Evolutionary conservation across 2,329 filamentous ascomycete species (phyloP).

Genomic region (Fusarium haematococcum): DNA sequence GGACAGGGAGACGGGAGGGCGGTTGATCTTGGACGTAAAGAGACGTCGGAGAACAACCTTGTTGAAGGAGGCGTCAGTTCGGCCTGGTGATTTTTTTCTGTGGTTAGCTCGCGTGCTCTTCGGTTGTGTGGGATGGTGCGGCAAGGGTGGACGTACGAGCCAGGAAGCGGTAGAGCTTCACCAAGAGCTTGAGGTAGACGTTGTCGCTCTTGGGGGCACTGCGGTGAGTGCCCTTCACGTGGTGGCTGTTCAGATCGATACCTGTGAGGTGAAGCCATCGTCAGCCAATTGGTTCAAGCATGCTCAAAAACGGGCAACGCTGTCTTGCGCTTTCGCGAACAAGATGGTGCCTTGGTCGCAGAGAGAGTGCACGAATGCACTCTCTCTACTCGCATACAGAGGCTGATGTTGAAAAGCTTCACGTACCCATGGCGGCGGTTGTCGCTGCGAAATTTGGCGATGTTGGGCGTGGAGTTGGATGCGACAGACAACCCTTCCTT

Average conservation of each 20-base stretch:
- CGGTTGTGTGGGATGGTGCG: not conserved
- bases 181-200: conserved; percentile 95
- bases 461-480: conserved; percentile 47
- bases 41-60: conserved; percentile 97
- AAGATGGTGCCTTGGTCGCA: conserved; percentile 48
- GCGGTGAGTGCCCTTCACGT: conserved; percentile 81
- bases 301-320: conserved; percentile 64
- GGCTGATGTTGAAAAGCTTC: conserved; percentile 55
- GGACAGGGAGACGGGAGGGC: conserved; percentile 92
- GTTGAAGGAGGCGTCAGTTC: conserved; percentile 98
- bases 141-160: conserved; percentile 77
- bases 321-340: conserved; percentile 44
- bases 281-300: conserved; percentile 74
- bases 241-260: conserved; percentile 79
- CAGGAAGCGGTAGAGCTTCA: conserved; percentile 98
- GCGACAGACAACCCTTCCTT: conserved; percentile 40
- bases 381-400: conserved; percentile 64
- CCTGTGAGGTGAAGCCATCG: conserved; percentile 66
- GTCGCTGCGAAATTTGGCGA: conserved; percentile 56
- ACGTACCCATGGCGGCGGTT: conserved; percentile 73
- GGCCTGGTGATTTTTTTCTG: conserved; percentile 67
- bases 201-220: conserved; percentile 98
- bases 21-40: conserved; percentile 99
- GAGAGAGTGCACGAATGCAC: conserved; percentile 26
- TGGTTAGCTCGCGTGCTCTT: conserved; percentile 22